Evolutionary conservation across 2,329 filamentous ascomycete species (phyloP).

Genomic region (Trichoderma sp.): DNA sequence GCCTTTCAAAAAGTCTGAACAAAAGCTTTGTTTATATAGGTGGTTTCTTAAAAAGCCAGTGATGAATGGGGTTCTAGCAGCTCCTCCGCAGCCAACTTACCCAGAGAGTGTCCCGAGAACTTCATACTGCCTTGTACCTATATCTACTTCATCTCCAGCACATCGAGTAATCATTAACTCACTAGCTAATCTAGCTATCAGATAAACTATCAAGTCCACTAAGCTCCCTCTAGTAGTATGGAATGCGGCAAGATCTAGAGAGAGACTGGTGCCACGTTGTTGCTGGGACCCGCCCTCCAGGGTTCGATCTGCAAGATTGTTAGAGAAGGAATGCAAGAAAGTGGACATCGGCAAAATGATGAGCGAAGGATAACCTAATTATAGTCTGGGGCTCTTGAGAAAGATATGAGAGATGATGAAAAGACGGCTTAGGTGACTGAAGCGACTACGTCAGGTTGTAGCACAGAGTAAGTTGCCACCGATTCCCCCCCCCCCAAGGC

Average conservation of each 20-base stretch:
- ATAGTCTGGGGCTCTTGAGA: neutral
- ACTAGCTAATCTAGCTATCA: too few relatives aligned
- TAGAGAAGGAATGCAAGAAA: too few relatives aligned
- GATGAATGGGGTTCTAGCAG: neutral
- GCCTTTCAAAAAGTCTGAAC: too few relatives aligned
- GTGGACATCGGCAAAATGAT: too few relatives aligned
- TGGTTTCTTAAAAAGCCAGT: neutral
- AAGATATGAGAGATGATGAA: neutral
- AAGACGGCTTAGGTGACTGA: neutral
- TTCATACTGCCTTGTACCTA: neutral
- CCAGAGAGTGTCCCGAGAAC: neutral
- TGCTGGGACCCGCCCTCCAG: too few relatives aligned
- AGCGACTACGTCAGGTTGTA: neutral
- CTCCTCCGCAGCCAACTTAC: neutral
- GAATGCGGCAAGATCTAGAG: too few relatives aligned
- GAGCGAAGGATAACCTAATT: too few relatives aligned
- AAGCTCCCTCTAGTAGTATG: too few relatives aligned
- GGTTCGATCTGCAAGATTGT: too few relatives aligned
- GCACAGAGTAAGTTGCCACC: neutral
- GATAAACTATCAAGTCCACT: too few relatives aligned
- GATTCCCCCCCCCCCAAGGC: neutral
- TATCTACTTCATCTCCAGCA: neutral
- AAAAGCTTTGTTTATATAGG: too few relatives aligned
- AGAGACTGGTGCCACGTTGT: too few relatives aligned
- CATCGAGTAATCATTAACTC: neutral